Conservation (phyloP, 164 flowering plant species). For the Saururus chinensis region DNA sequence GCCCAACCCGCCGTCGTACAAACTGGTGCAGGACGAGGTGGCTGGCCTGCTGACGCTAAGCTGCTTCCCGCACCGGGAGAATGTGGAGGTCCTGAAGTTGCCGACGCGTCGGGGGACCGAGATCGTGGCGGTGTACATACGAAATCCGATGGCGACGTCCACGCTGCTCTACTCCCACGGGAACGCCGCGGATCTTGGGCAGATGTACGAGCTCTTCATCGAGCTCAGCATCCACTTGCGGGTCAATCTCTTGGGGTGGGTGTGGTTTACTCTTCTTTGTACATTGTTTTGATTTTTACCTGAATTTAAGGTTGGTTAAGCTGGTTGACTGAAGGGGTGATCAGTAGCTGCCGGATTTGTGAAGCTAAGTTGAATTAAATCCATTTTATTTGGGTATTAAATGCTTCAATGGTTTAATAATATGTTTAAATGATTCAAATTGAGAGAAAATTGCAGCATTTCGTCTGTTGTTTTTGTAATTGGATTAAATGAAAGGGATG, state of each 20-base stretch:
- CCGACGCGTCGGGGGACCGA: slow-evolving; percentile 67
- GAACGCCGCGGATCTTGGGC: slow-evolving; percentile 95
- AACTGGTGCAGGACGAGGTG: slow-evolving; percentile 42
- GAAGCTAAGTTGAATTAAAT: too few species aligned
- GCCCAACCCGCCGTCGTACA: slow-evolving; percentile 82
- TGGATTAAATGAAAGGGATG: too few species aligned
- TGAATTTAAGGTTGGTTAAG: not conserved
- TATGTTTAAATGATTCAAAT: too few species aligned
- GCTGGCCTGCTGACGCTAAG: slow-evolving; percentile 49
- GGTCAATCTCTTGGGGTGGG: slow-evolving; percentile 87
- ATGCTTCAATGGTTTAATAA: too few species aligned
- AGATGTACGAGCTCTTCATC: slow-evolving; percentile 93
- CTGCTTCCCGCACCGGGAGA: slow-evolving; percentile 75
- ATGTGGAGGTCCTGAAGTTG: slow-evolving; percentile 64
- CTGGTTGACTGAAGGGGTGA: not conserved
- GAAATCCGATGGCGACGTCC: slow-evolving; percentile 80
- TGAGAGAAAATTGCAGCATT: too few species aligned
- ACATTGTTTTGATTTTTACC: too few species aligned
- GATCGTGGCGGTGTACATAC: slow-evolving; percentile 65
- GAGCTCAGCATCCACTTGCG: slow-evolving; percentile 75
- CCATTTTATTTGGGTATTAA: too few species aligned
- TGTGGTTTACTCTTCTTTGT: not conserved
- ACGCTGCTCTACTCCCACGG: slow-evolving; percentile 92
- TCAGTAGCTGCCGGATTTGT: too few species aligned
- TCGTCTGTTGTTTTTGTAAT: too few species aligned